A percentile compares a stretch with the other conserved stretches of the same genome.
Evolutionary conservation across 306 rosid genomes (phyloP).

Genomic region (Luffa aegyptiaca): DNA sequence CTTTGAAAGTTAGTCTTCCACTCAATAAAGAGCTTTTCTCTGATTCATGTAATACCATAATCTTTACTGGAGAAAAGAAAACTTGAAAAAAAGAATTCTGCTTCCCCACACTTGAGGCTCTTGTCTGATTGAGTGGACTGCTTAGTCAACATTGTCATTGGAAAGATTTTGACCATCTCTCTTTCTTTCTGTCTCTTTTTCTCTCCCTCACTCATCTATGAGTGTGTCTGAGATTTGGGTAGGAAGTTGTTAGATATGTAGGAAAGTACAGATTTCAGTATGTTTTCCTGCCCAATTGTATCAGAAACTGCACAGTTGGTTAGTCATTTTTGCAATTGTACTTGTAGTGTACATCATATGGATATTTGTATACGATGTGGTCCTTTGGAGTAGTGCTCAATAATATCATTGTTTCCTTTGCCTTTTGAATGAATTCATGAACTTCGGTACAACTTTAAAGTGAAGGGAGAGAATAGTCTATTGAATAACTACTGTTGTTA

Average conservation of each 20-base stretch:
- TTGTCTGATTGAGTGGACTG: conserved; percentile 51
- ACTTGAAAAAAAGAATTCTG: neutral
- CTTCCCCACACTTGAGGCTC: conserved; percentile 23
- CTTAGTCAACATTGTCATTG: conserved; percentile 63
- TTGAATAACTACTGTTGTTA: neutral
- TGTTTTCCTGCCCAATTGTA: conserved; percentile 17
- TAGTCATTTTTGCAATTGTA: conserved; percentile 14
- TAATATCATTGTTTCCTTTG: neutral
- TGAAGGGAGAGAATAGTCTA: neutral
- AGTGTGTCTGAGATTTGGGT: neutral
- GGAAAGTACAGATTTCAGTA: conserved; percentile 10
- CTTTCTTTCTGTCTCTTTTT: conserved; percentile 13
- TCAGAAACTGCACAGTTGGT: neutral
- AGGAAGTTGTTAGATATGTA: conserved; percentile 3
- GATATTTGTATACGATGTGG: neutral
- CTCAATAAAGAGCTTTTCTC: conserved; percentile 13
- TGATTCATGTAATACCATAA: conserved; percentile 9
- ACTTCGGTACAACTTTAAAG: neutral
- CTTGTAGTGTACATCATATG: conserved; percentile 31
- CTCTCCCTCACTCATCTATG: neutral
- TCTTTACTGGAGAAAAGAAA: conserved; percentile 9
- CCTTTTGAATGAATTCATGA: neutral
- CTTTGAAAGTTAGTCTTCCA: conserved; percentile 13
- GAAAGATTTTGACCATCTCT: conserved; percentile 58
- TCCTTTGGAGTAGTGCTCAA: neutral